Percentiles rank a stretch among this genome's conserved stretches.
Evolutionary conservation across 768 basidiomycete species (phyloP).

Genomic region (Tricholoma saponaceum): DNA sequence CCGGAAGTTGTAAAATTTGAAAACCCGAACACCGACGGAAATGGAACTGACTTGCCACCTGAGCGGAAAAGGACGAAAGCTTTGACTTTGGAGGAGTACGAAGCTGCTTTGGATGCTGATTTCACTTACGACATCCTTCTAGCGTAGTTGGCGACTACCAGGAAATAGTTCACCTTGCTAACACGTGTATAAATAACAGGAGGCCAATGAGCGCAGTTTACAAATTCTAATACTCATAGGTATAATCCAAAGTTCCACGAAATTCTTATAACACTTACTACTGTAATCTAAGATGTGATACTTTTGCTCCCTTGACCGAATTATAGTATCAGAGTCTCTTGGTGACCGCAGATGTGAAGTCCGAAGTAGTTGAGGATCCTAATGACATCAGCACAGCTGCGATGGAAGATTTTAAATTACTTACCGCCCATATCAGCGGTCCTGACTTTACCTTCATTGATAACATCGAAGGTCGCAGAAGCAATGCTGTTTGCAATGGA

Average conservation of each 20-base stretch:
- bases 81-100: conserved; percentile 48
- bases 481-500: conserved; percentile 92
- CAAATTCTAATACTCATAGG: conserved; percentile 10
- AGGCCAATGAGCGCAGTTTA: conserved; percentile 1
- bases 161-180: not conserved
- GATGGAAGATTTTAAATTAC: conserved; percentile 20
- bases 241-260: conserved; percentile 16
- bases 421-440: conserved; percentile 95
- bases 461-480: conserved; percentile 87
- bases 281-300: not conserved
- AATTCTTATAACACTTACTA: not conserved
- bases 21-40: conserved; percentile 15
- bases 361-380: conserved; percentile 90
- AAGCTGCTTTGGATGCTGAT: conserved; percentile 45
- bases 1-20: conserved; percentile 16
- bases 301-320: not conserved
- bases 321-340: conserved; percentile 51
- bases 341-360: conserved; percentile 93
- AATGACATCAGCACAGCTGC: not conserved
- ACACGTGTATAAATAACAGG: not conserved
- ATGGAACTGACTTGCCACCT: conserved; percentile 11
- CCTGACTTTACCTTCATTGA: conserved; percentile 81
- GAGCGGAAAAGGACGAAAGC: conserved; percentile 37
- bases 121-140: conserved; percentile 32
- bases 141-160: conserved; percentile 16